Evolutionary conservation across 2,329 filamentous ascomycete species (phyloP).

Genomic region (Ophiocordyceps camponoti-floridani): DNA sequence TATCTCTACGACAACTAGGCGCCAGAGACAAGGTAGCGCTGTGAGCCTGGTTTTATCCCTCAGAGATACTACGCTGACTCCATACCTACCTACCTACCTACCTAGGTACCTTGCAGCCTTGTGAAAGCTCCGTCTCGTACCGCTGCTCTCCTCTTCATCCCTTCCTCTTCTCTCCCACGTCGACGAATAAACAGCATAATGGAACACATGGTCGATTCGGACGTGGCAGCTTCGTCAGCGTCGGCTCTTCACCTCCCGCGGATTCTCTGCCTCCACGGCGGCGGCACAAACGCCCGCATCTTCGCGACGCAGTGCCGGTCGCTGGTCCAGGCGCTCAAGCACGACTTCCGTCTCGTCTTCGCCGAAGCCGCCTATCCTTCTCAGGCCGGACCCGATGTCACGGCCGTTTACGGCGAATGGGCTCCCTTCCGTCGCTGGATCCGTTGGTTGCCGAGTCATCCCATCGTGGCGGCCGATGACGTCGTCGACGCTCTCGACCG

Average conservation of each 20-base stretch:
- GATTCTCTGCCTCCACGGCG: slow-evolving; percentile 67
- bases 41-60: too few species aligned
- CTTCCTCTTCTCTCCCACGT: background rate
- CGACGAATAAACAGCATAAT: background rate
- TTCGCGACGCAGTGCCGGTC: slow-evolving; percentile 51
- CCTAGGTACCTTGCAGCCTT: too few species aligned
- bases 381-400: slow-evolving; percentile 41
- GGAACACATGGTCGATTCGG: background rate
- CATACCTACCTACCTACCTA: too few species aligned
- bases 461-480: background rate
- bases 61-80: too few species aligned
- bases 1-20: too few species aligned
- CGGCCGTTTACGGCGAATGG: slow-evolving; percentile 43
- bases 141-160: background rate
- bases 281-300: slow-evolving; percentile 53
- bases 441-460: slow-evolving; percentile 25
- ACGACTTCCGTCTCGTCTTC: slow-evolving; percentile 53
- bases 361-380: slow-evolving; percentile 51
- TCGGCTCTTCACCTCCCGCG: slow-evolving; percentile 25
- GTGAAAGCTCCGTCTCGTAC: background rate
- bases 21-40: too few species aligned
- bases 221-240: background rate
- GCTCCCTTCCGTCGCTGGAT: slow-evolving; percentile 44
- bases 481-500: slow-evolving; percentile 23
- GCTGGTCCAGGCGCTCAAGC: slow-evolving; percentile 24